Percentiles rank a stretch among this genome's conserved stretches.
Evolutionary conservation across 169 alveolate genomes (phyloP).

Genomic region (Cystoisospora suis): DNA sequence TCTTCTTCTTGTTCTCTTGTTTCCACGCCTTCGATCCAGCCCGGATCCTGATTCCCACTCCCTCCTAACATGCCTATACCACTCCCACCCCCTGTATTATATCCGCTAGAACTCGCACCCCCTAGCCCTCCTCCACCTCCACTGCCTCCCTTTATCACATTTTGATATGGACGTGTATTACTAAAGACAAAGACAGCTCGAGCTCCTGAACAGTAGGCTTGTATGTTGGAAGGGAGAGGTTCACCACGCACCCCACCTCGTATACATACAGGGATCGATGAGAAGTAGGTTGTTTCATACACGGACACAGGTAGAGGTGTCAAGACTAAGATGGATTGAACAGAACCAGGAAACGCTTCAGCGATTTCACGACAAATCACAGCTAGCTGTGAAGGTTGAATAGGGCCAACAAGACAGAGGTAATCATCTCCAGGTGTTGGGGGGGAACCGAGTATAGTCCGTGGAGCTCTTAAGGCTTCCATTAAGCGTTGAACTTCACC

Average conservation of each 20-base stretch:
- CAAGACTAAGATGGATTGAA: slow-evolving; percentile 21
- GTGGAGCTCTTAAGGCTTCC: slow-evolving; percentile 68
- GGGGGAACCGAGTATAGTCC: slow-evolving; percentile 62
- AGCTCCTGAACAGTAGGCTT: slow-evolving; percentile 29
- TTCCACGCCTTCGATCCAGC: slow-evolving; percentile 54
- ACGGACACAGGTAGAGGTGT: slow-evolving; percentile 52
- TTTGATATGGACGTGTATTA: slow-evolving; percentile 39
- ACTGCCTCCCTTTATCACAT: neutral
- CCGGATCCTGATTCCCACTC: neutral
- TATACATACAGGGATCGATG: slow-evolving; percentile 28
- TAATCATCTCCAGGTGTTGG: slow-evolving; percentile 64
- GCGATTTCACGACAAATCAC: slow-evolving; percentile 37
- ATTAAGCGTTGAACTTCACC: slow-evolving; percentile 69
- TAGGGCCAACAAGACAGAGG: slow-evolving; percentile 68
- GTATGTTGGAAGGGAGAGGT: slow-evolving; percentile 39
- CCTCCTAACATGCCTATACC: too few relatives aligned
- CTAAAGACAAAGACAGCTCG: slow-evolving; percentile 56
- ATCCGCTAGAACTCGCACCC: too few relatives aligned
- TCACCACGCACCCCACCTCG: slow-evolving; percentile 44
- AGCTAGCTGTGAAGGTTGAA: slow-evolving; percentile 61
- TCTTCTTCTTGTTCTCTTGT: slow-evolving; percentile 60
- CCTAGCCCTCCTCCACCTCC: neutral
- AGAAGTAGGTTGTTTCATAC: neutral
- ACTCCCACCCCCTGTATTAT: neutral
- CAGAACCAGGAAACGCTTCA: slow-evolving; percentile 41